Evolutionary conservation across 2,329 filamentous ascomycete species (phyloP).

Genomic region (Claviceps purpurea): DNA sequence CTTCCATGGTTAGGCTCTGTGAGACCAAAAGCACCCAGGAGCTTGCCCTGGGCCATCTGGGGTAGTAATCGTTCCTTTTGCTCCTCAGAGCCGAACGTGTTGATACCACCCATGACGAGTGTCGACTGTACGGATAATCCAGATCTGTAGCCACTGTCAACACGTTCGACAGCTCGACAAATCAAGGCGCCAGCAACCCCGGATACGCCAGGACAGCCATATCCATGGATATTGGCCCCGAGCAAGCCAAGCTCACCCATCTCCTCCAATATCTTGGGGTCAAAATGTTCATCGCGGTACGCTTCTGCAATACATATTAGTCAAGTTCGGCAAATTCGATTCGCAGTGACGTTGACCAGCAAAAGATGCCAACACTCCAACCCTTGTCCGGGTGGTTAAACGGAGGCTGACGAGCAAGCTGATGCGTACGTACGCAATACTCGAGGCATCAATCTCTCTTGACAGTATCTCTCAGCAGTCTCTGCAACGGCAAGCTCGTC

Average conservation of each 20-base stretch:
- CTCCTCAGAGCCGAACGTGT: slow-evolving; percentile 76
- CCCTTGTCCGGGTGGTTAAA: too few species aligned
- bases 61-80: slow-evolving; percentile 77
- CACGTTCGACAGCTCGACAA: slow-evolving; percentile 77
- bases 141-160: slow-evolving; percentile 83
- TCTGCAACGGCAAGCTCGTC: slow-evolving; percentile 85
- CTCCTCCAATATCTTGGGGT: slow-evolving; percentile 71
- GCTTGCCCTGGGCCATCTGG: slow-evolving; percentile 65
- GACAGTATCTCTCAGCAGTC: slow-evolving; percentile 86
- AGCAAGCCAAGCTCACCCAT: slow-evolving; percentile 89
- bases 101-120: slow-evolving; percentile 83
- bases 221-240: slow-evolving; percentile 74
- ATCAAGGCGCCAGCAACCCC: slow-evolving; percentile 83
- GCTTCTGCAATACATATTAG: slow-evolving; percentile 42
- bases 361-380: neutral
- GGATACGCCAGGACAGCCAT: slow-evolving; percentile 77
- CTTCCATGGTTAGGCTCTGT: slow-evolving; percentile 91
- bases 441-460: slow-evolving; percentile 73
- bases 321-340: neutral
- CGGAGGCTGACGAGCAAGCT: too few species aligned
- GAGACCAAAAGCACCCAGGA: slow-evolving; percentile 76
- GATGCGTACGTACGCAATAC: slow-evolving; percentile 55
- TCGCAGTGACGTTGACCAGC: neutral
- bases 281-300: slow-evolving; percentile 75
- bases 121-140: slow-evolving; percentile 91